These are phyloP conservation scores for Millerozyma miso DNA, from an alignment of 805 yeast genomes.

Conservation along the genomic window DNA sequence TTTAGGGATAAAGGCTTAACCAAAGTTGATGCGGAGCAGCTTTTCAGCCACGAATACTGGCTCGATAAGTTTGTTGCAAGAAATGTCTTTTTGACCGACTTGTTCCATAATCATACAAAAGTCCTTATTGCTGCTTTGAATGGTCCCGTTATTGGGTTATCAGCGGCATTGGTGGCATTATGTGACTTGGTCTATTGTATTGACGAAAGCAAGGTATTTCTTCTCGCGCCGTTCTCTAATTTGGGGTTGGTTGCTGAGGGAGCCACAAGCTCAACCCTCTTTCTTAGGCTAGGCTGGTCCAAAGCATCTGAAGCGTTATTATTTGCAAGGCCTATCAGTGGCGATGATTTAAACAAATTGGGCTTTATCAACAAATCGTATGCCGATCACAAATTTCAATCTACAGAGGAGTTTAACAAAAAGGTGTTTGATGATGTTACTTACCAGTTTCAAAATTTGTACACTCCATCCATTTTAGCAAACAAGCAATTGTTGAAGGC, in stretches of 20 bases:
- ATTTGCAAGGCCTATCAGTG: conserved; percentile 60
- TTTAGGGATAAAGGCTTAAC: conserved; percentile 38
- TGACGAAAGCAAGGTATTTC: conserved; percentile 50
- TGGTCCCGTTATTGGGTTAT: conserved; percentile 83
- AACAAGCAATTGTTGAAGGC: conserved; percentile 40
- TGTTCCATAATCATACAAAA: conserved; percentile 67
- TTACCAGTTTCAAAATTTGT: conserved; percentile 38
- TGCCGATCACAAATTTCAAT: conserved; percentile 29
- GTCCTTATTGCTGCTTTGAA: conserved; percentile 69
- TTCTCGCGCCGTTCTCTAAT: conserved; percentile 75
- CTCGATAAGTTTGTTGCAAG: conserved; percentile 59
- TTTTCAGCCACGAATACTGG: conserved; percentile 44
- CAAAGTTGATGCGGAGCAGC: conserved; percentile 24
- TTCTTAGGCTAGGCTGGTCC: conserved; percentile 67
- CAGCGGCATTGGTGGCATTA: conserved; percentile 68
- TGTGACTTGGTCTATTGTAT: conserved; percentile 73
- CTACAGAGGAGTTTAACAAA: conserved; percentile 41
- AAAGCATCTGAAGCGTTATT: conserved; percentile 70
- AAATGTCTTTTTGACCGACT: conserved; percentile 63
- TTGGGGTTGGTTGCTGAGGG: conserved; percentile 85
- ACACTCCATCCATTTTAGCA: conserved; percentile 37
- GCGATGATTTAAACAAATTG: conserved; percentile 48
- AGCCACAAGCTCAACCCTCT: conserved; percentile 63
- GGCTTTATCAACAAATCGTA: conserved; percentile 65
- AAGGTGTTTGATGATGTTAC: conserved; percentile 31